Percentiles rank a stretch among this genome's conserved stretches.
phyloP scores from a whole-genome alignment of 1,139 yeast genomes.

The Spencermartinsiella ligniputridi region DNA sequence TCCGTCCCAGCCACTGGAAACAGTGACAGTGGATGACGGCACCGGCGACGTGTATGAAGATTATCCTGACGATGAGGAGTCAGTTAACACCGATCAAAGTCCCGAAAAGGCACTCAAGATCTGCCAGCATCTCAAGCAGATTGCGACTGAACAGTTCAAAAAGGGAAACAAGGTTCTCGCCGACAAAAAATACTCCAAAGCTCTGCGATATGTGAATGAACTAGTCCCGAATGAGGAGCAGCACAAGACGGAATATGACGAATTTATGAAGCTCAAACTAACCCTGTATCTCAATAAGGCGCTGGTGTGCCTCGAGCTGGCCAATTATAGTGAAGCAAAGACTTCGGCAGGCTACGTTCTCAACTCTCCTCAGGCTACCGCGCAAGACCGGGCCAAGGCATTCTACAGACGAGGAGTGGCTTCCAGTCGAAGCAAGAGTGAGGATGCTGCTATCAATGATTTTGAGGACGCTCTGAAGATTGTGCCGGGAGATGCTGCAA shows the following conservation, averaged over 20 bases:
- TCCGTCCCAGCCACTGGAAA: conserved; percentile 47
- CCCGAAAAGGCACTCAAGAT: conserved; percentile 59
- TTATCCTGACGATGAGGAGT: conserved; percentile 49
- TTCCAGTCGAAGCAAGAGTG: conserved; percentile 56
- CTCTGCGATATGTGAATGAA: conserved; percentile 24
- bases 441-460: conserved; percentile 63
- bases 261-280: conserved; percentile 43
- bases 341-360: conserved; percentile 62
- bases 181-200: conserved; percentile 51
- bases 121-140: conserved; percentile 63
- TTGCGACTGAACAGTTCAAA: conserved; percentile 74
- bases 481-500: conserved; percentile 74
- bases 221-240: conserved; percentile 19
- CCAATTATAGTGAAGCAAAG: conserved; percentile 53
- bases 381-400: conserved; percentile 75
- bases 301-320: conserved; percentile 64
- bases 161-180: conserved; percentile 56
- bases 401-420: conserved; percentile 84
- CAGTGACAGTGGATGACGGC: conserved; percentile 51
- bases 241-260: conserved; percentile 37
- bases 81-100: conserved; percentile 48
- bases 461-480: conserved; percentile 61
- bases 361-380: conserved; percentile 47
- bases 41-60: conserved; percentile 86
- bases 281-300: conserved; percentile 70